Percentiles rank a stretch among this genome's conserved stretches.
These are phyloP conservation scores for Gyrodon lividus DNA, from an alignment of 768 basidiomycete species.

Conservation along the genomic window DNA sequence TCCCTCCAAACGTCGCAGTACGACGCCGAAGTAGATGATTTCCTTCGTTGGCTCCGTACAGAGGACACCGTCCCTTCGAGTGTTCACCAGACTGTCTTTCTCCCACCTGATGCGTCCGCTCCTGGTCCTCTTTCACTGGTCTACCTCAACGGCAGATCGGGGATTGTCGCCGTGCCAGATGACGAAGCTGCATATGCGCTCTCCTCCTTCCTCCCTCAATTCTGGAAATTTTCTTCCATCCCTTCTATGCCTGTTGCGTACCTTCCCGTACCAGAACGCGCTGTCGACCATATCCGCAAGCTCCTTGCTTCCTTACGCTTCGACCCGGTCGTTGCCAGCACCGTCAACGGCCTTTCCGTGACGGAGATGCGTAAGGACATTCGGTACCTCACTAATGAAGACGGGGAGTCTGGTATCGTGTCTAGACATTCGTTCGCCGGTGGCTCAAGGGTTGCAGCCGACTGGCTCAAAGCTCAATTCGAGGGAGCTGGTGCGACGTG, in stretches of 20 bases:
- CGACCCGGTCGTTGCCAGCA: conserved; percentile 62
- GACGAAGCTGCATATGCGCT: conserved; percentile 42
- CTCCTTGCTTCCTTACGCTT: conserved; percentile 64
- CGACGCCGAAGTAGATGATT: conserved; percentile 35
- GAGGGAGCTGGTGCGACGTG: conserved; percentile 78
- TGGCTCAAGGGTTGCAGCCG: conserved; percentile 43
- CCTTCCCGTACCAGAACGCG: conserved; percentile 55
- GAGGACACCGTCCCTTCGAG: conserved; percentile 12
- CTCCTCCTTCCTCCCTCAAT: conserved; percentile 64
- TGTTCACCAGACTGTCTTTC: conserved; percentile 20
- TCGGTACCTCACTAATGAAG: conserved; percentile 84
- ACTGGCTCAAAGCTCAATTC: conserved; percentile 58
- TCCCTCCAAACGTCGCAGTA: conserved; percentile 36
- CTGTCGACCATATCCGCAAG: conserved; percentile 52
- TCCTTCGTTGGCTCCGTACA: conserved; percentile 34
- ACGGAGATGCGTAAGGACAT: conserved; percentile 68
- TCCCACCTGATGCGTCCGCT: conserved; percentile 8
- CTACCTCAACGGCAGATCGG: conserved; percentile 42
- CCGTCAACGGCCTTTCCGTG: conserved; percentile 68
- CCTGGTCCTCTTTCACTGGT: conserved; percentile 35
- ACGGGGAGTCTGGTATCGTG: conserved; percentile 63
- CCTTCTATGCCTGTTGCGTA: conserved; percentile 48
- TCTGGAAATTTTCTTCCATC: conserved; percentile 69
- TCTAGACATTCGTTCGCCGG: conserved; percentile 82
- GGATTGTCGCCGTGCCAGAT: conserved; percentile 48